Base-by-base conservation (phyloP, 2,329 filamentous ascomycete species). In the Penicillium sp. region DNA sequence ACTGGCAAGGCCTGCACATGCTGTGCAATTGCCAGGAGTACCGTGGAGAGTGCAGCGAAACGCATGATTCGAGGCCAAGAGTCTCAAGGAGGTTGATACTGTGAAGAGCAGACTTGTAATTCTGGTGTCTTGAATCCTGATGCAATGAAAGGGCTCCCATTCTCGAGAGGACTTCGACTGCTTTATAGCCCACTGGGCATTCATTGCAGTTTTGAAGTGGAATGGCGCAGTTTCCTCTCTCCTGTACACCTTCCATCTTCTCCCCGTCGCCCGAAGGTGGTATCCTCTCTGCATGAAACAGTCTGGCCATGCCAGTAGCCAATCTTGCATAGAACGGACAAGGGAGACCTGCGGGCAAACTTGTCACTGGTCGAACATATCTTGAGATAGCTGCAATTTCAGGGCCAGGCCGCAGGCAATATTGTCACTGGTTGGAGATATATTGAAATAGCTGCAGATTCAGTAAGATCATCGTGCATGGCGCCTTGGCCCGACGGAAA, bases 401-500 rank as follows among this genome's bases (percentile, higher is more conserved):
- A 38, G 31, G 16, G 15, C n/a, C 25, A 35, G 16, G 10, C 21
- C 27, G 49, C 18, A n/a, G 41, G 49, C 41, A 52, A 47, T 40
- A 29, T 40, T 50, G 16, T 55, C n/a, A 61, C 49, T 61, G 46
- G 57, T 18, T 21, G 25, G 50, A 52, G 55, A 60, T 55, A 53
- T 38, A 38, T 50, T 29, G 27, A 41, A 16, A 46, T 27, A 15
- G 39, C 39, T 45, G 23, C 27, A 32, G 27, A 40, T 39, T 32
- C 45, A 31, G 37, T 10, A 34, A 46, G 25, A 25, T 35, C 32
- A 15, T 21, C 29, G 29, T 15, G 23, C 46, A 53, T 47, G 13
- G 35, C 23, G 15, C 44, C 64, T 65, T 66, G 61, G 64, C 61
- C 64, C 64, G 63, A 45, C 63, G 60, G 64, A 63, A 54, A 37